Conservation (phyloP, 306 rosid species). For the Hippophae tibetana region DNA sequence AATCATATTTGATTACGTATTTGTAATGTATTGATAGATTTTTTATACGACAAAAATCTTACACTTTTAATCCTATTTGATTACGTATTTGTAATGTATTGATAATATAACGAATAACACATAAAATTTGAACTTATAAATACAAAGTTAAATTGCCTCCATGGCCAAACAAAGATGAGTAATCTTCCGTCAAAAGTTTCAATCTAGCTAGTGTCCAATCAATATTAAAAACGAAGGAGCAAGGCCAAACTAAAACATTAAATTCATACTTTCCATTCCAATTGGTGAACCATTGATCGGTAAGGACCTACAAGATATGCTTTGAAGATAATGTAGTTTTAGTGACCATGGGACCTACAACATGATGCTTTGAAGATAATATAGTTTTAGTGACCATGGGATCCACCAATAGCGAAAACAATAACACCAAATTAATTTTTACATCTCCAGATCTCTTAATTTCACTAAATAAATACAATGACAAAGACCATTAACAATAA, state of each 20-base stretch:
- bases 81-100: too few species aligned
- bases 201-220: slow-evolving; percentile 13
- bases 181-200: slow-evolving; percentile 38
- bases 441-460: slow-evolving; percentile 14
- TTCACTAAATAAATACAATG: slow-evolving; percentile 16
- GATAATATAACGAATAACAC: too few species aligned
- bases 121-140: too few species aligned
- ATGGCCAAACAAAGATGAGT: slow-evolving; percentile 34
- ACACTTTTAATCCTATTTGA: too few species aligned
- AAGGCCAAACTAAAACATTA: slow-evolving; percentile 3
- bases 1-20: too few species aligned
- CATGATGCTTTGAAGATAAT: background rate
- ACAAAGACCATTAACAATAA: slow-evolving; percentile 12
- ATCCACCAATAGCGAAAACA: slow-evolving; percentile 23
- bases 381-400: slow-evolving; percentile 15
- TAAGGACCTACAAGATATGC: slow-evolving; percentile 4
- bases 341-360: slow-evolving; percentile 10
- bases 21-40: too few species aligned
- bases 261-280: background rate
- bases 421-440: slow-evolving; percentile 19
- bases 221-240: slow-evolving; percentile 15
- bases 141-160: slow-evolving; percentile 16
- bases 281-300: slow-evolving; percentile 3
- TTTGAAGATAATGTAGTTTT: slow-evolving; percentile 3
- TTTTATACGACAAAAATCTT: too few species aligned